Percentiles rank a stretch among this genome's conserved stretches.
These are phyloP conservation scores for Lagerstroemia speciosa DNA, from an alignment of 345 rosid genomes.

Conservation along the genomic window DNA sequence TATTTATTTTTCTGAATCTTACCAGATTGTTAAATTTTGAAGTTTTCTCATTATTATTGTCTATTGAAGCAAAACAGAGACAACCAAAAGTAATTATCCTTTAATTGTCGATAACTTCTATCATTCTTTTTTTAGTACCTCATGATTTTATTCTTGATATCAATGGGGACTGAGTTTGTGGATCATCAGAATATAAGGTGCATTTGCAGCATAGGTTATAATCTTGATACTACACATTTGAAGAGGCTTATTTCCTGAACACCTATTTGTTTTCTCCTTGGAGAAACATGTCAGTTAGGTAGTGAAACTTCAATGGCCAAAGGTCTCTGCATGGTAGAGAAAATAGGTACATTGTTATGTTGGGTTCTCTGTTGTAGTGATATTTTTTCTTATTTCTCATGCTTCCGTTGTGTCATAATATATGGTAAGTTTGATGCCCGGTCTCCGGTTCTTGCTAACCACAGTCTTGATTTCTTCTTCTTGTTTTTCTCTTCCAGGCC, in stretches of 20 bases:
- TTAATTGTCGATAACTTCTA: no score
- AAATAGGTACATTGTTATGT: neutral
- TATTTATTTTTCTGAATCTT: no score
- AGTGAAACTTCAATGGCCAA: neutral
- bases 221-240: neutral
- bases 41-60: no score
- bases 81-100: neutral
- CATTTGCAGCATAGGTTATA: neutral
- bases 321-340: neutral
- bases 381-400: neutral
- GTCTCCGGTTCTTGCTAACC: neutral
- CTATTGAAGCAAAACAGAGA: neutral
- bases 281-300: neutral
- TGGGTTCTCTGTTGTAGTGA: neutral
- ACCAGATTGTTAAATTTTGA: no score
- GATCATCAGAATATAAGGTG: neutral
- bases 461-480: neutral
- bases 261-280: neutral
- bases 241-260: neutral
- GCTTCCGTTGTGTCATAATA: neutral
- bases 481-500: constrained; percentile 32
- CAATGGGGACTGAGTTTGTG: no score
- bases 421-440: neutral
- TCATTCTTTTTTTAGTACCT: no score
- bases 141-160: no score